These are phyloP conservation scores for Diplocarpon rosae DNA, from an alignment of 2,329 filamentous ascomycete species.

Conservation along the genomic window DNA sequence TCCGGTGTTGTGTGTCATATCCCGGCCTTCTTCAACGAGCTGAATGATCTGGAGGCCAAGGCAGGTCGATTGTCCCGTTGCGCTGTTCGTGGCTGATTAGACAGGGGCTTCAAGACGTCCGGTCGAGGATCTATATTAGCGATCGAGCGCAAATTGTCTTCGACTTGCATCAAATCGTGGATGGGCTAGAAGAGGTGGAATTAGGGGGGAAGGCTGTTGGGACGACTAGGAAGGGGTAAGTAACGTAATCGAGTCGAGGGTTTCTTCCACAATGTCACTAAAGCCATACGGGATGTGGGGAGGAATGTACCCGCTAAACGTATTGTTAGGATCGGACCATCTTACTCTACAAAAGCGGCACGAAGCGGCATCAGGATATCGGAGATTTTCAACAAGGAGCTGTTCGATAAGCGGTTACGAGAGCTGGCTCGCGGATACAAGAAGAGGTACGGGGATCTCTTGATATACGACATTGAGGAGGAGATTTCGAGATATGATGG, in stretches of 20 bases:
- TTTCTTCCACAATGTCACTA: no score
- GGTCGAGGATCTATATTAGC: slow-evolving; percentile 50
- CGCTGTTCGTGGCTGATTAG: not conserved
- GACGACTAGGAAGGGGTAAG: slow-evolving; percentile 33
- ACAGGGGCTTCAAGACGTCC: slow-evolving; percentile 39
- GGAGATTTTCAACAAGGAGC: slow-evolving; percentile 55
- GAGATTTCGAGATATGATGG: slow-evolving; percentile 52
- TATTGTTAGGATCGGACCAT: slow-evolving; percentile 35
- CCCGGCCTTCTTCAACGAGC: slow-evolving; percentile 54
- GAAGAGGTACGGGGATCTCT: slow-evolving; percentile 56
- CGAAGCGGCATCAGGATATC: slow-evolving; percentile 55
- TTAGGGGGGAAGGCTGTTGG: slow-evolving; percentile 34
- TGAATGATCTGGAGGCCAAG: slow-evolving; percentile 47
- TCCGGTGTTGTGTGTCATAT: slow-evolving; percentile 59
- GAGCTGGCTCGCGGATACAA: slow-evolving; percentile 48
- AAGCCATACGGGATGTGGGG: not conserved
- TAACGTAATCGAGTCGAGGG: no score
- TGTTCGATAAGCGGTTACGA: slow-evolving; percentile 56
- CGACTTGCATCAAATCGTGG: slow-evolving; percentile 54
- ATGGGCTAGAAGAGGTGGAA: slow-evolving; percentile 52
- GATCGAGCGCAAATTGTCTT: slow-evolving; percentile 42
- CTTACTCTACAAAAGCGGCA: slow-evolving; percentile 48
- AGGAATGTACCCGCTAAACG: not conserved
- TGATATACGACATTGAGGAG: slow-evolving; percentile 56
- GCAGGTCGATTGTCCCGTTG: not conserved